Evolutionary conservation across 495 filamentous ascomycete genomes (phyloP).

Genomic region (Annulohypoxylon nitens): DNA sequence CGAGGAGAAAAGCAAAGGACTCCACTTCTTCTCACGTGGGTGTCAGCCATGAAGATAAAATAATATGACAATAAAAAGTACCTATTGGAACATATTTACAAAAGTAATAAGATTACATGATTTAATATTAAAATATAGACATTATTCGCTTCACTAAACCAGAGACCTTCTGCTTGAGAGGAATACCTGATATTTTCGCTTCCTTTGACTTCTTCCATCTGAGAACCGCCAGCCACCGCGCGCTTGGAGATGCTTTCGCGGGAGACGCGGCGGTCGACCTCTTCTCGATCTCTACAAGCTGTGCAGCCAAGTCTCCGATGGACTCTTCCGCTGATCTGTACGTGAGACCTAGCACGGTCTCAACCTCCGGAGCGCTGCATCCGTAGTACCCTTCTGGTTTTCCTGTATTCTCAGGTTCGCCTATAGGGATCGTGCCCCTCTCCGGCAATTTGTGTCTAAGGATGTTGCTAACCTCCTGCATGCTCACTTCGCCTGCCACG

Average conservation of each 20-base stretch:
- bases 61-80: too few relatives aligned
- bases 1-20: too few relatives aligned
- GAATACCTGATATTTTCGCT: neutral
- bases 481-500: conserved; percentile 70
- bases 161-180: neutral
- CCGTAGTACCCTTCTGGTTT: conserved; percentile 48
- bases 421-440: conserved; percentile 69
- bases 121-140: too few relatives aligned
- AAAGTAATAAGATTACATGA: too few relatives aligned
- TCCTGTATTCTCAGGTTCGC: conserved; percentile 55
- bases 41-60: too few relatives aligned
- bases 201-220: neutral
- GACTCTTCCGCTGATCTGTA: conserved; percentile 68
- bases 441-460: conserved; percentile 76
- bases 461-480: conserved; percentile 74
- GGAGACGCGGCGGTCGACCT: conserved; percentile 8
- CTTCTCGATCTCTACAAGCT: conserved; percentile 36
- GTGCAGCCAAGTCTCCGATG: conserved; percentile 61
- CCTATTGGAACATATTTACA: too few relatives aligned
- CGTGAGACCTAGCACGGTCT: conserved; percentile 69
- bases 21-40: too few relatives aligned
- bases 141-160: neutral
- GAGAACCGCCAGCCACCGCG: neutral
- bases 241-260: neutral
- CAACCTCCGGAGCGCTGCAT: conserved; percentile 64